Evolutionary conservation across 2,329 filamentous ascomycete genomes (phyloP).

Genomic region (Phialophora chinensis): DNA sequence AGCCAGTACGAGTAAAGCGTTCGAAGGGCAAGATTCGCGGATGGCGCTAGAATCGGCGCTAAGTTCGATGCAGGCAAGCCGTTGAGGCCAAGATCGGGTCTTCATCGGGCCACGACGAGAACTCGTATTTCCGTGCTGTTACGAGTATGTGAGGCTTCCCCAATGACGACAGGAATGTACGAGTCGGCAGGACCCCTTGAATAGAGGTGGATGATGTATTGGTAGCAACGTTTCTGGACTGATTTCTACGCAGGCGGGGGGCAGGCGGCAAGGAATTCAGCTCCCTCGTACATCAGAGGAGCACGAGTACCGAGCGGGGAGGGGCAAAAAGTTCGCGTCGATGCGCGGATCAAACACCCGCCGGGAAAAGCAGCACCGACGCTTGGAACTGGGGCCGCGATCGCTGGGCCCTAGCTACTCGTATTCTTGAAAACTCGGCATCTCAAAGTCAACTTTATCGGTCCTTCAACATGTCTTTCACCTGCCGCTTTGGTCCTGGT

Average conservation of each 20-base stretch:
- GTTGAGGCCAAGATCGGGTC: neutral
- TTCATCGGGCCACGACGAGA: neutral
- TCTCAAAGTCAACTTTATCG: neutral
- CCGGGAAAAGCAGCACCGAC: constrained; percentile 6
- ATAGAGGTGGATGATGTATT: neutral
- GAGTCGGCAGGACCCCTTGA: neutral
- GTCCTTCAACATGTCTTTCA: constrained; percentile 14
- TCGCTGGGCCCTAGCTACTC: neutral
- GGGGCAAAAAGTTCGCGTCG: neutral
- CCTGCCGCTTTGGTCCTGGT: constrained; percentile 23
- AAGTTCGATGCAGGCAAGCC: constrained; percentile 4
- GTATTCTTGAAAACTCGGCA: constrained; percentile 1
- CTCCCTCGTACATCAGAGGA: neutral
- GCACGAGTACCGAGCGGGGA: neutral
- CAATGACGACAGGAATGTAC: neutral
- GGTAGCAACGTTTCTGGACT: neutral
- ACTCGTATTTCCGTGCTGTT: neutral
- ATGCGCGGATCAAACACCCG: constrained; percentile 14
- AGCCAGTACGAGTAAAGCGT: constrained; percentile 1
- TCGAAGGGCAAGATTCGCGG: constrained; percentile 20
- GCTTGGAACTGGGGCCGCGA: neutral
- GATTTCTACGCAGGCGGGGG: neutral
- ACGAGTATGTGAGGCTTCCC: neutral
- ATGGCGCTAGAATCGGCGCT: constrained; percentile 31
- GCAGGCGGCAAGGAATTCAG: neutral